phyloP scores from a whole-genome alignment of 345 rosid species.

The Linum lewisii region DNA sequence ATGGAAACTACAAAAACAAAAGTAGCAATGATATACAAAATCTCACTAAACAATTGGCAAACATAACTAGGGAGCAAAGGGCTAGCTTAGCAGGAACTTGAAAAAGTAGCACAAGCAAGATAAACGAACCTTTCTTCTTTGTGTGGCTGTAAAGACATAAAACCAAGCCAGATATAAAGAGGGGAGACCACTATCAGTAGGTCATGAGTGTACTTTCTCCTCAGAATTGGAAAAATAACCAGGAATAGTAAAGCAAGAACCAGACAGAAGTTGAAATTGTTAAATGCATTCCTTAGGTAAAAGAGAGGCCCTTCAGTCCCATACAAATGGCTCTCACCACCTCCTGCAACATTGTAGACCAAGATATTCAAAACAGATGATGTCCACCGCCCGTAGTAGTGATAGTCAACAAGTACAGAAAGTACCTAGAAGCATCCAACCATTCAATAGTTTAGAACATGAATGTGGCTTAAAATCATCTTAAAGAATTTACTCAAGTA shows the following conservation, averaged over 20 bases:
- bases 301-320: constrained; percentile 72
- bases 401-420: constrained; percentile 55
- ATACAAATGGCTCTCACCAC: constrained; percentile 97
- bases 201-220: constrained; percentile 60
- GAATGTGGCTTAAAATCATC: constrained; percentile 3
- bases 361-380: constrained; percentile 82
- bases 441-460: constrained; percentile 12
- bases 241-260: constrained; percentile 71
- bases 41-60: not conserved
- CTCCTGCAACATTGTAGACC: constrained; percentile 85
- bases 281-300: constrained; percentile 82
- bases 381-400: constrained; percentile 70
- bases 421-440: constrained; percentile 45
- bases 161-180: constrained; percentile 79
- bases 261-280: constrained; percentile 89
- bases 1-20: too few species aligned
- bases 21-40: too few species aligned
- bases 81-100: not conserved
- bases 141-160: constrained; percentile 96
- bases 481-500: not conserved
- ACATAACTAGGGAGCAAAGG: not conserved
- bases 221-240: constrained; percentile 53
- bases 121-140: constrained; percentile 83
- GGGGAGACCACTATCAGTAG: constrained; percentile 72
- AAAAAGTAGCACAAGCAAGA: not conserved